A percentile compares a stretch with the other conserved stretches of the same genome.
Conservation (phyloP, 331 rosid genomes). For the Phaseolus coccineus region DNA sequence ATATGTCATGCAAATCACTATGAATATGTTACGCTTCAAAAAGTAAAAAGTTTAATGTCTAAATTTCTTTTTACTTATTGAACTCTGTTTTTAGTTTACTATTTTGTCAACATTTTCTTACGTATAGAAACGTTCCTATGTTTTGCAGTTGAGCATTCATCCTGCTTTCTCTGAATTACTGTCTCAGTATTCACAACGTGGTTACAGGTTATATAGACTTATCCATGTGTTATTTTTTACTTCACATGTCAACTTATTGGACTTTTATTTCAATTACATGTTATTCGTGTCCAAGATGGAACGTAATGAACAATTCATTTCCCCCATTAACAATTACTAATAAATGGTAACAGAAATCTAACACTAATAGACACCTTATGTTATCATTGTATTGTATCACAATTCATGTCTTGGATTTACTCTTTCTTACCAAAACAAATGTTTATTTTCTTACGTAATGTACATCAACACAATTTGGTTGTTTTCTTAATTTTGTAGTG, state of each 20-base stretch:
- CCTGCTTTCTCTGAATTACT: conserved; percentile 85
- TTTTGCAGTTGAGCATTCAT: conserved; percentile 76
- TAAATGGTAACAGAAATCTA: not conserved
- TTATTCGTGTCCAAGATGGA: conserved; percentile 22
- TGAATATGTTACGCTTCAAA: conserved; percentile 30
- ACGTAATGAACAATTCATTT: not conserved
- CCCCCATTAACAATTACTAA: not conserved
- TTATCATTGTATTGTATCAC: not conserved
- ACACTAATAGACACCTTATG: not conserved
- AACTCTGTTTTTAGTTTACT: conserved; percentile 25
- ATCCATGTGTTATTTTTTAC: conserved; percentile 20
- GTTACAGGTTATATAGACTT: conserved; percentile 73
- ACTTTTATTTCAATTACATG: conserved; percentile 27
- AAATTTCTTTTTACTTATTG: conserved; percentile 19
- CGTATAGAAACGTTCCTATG: conserved; percentile 32
- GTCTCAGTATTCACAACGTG: conserved; percentile 74
- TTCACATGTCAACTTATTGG: not conserved
- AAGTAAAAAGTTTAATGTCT: not conserved
- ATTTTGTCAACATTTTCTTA: conserved; percentile 40
- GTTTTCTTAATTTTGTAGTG: conserved; percentile 57
- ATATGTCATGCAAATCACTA: conserved; percentile 9
- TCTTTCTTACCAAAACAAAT: conserved; percentile 3
- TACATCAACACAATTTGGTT: conserved; percentile 23
- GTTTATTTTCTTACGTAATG: conserved; percentile 22
- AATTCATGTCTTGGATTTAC: conserved; percentile 26